Percentiles rank a stretch among this genome's conserved stretches.
phyloP scores from a whole-genome alignment of 495 filamentous ascomycete genomes.

The Neurospora sp. region DNA sequence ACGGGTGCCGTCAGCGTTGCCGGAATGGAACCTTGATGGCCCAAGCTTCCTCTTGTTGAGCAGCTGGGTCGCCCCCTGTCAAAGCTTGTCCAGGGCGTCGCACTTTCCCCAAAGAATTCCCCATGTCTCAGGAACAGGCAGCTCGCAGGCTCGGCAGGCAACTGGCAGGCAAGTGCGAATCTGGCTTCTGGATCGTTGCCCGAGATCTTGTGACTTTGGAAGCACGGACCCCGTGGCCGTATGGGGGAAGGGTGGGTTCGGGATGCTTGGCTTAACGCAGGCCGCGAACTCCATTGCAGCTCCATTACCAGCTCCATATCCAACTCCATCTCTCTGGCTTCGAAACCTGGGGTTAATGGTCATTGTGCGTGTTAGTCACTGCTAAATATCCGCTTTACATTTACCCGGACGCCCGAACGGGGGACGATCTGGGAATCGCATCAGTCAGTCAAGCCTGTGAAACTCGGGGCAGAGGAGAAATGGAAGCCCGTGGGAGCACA shows the following conservation, averaged over 20 bases:
- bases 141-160: background rate
- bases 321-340: background rate
- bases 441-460: background rate
- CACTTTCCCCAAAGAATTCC: background rate
- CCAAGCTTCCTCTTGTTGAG: background rate
- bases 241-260: background rate
- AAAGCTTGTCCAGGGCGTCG: background rate
- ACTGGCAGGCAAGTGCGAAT: background rate
- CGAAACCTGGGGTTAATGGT: background rate
- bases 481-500: background rate
- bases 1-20: background rate
- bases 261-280: background rate
- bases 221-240: background rate
- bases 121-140: background rate
- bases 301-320: background rate
- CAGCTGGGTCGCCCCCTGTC: background rate
- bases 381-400: background rate
- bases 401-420: background rate
- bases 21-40: background rate
- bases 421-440: background rate
- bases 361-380: background rate
- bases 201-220: background rate
- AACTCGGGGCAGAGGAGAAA: background rate
- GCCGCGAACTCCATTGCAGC: background rate
- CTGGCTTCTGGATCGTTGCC: background rate